Conservation (phyloP, 83 land plant species). For the Thuja plicata region DNA sequence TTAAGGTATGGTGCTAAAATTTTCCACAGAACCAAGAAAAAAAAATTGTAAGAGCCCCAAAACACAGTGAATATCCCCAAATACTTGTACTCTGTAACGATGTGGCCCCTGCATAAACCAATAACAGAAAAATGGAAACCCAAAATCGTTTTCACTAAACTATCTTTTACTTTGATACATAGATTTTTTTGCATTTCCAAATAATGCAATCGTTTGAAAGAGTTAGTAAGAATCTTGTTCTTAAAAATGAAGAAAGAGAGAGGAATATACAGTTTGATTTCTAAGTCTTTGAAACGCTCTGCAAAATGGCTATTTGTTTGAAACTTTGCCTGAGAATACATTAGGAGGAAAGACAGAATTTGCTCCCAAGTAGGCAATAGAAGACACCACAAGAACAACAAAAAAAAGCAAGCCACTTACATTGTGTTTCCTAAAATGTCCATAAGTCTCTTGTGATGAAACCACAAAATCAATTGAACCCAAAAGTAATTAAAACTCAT, state of each 20-base stretch:
- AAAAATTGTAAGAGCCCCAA: conserved; percentile 67
- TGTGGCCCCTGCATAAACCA: conserved; percentile 56
- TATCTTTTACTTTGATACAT: neutral
- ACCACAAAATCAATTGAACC: too few species aligned
- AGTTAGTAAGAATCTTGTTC: neutral
- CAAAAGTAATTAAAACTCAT: too few species aligned
- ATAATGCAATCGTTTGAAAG: too few species aligned
- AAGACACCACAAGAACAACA: too few species aligned
- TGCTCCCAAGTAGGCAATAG: too few species aligned
- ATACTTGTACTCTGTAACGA: conserved; percentile 82
- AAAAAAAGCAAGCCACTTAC: too few species aligned
- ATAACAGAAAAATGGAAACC: neutral
- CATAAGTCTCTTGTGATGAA: too few species aligned
- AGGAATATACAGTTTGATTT: neutral
- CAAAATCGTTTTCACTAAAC: neutral
- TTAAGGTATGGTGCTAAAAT: conserved; percentile 61
- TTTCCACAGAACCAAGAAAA: conserved; percentile 79
- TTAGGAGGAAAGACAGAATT: too few species aligned
- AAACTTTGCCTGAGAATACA: too few species aligned
- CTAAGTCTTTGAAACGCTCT: too few species aligned
- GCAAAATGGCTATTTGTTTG: neutral
- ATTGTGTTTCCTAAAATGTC: neutral
- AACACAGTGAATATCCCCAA: conserved; percentile 64
- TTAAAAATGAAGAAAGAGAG: neutral
- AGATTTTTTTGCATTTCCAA: neutral